Conservation (phyloP, 148 eudicot genomes). For the Nyssa sinensis region DNA sequence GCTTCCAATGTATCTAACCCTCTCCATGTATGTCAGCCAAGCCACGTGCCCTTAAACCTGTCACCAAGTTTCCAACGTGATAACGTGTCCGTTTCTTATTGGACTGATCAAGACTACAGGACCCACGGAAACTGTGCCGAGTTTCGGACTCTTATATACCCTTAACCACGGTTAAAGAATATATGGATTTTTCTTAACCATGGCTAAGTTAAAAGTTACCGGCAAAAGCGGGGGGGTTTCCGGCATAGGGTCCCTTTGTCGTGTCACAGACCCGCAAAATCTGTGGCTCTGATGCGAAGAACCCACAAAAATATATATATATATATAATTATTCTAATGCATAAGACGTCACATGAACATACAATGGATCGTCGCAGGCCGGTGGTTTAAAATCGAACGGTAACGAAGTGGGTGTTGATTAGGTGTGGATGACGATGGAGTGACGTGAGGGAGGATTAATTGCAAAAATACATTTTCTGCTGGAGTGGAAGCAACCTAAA, state of each 20-base stretch:
- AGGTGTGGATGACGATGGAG: slow-evolving; percentile 12
- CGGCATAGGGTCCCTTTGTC: slow-evolving; percentile 34
- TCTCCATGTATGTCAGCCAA: background rate
- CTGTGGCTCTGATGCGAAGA: slow-evolving; percentile 17
- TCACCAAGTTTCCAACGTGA: background rate
- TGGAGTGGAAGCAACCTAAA: too few species aligned
- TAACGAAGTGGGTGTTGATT: background rate
- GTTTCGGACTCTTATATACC: background rate
- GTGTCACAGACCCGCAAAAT: slow-evolving; percentile 23
- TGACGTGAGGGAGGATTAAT: background rate
- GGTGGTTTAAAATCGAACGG: slow-evolving; percentile 1
- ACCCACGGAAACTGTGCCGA: background rate
- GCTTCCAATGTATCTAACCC: background rate
- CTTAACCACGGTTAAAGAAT: background rate
- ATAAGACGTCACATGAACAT: too few species aligned
- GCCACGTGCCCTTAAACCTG: slow-evolving; percentile 10
- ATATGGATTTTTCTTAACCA: slow-evolving; percentile 5
- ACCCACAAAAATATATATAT: background rate
- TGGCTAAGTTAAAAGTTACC: slow-evolving; percentile 11
- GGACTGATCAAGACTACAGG: background rate
- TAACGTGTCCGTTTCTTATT: slow-evolving; percentile 10
- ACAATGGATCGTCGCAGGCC: too few species aligned
- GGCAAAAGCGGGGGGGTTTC: slow-evolving; percentile 33
- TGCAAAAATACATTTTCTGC: too few species aligned
- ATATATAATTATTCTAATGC: too few species aligned